phyloP scores from a whole-genome alignment of 202 grass and related monocot species.

The Setaria viridis region DNA sequence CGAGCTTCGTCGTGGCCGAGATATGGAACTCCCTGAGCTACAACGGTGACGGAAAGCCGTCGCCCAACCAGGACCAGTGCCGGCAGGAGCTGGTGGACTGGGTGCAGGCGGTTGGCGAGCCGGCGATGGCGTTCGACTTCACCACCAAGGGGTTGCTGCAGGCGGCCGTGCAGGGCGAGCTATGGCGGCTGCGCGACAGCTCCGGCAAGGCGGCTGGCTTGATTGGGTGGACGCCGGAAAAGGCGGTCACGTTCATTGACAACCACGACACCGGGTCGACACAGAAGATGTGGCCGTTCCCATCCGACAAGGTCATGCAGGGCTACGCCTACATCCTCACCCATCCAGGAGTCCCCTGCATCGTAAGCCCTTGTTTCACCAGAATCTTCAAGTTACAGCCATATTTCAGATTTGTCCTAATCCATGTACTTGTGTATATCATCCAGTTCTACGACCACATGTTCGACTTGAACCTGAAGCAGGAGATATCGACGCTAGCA shows the following conservation, averaged over 20 bases:
- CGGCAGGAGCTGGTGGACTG: slow-evolving; percentile 52
- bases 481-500: slow-evolving; percentile 49
- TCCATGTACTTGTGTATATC: too few species aligned
- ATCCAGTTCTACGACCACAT: slow-evolving; percentile 72
- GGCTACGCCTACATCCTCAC: slow-evolving; percentile 89
- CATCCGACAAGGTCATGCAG: slow-evolving; percentile 80
- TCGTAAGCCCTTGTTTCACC: slow-evolving; percentile 13
- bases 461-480: slow-evolving; percentile 66
- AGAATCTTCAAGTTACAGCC: too few species aligned
- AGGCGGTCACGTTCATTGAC: slow-evolving; percentile 58
- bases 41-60: slow-evolving; percentile 63
- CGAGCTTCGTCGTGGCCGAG: slow-evolving; percentile 76
- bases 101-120: slow-evolving; percentile 15
- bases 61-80: slow-evolving; percentile 49
- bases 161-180: slow-evolving; percentile 51
- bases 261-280: slow-evolving; percentile 67
- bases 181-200: slow-evolving; percentile 60
- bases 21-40: slow-evolving; percentile 76
- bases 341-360: slow-evolving; percentile 51
- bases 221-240: slow-evolving; percentile 60
- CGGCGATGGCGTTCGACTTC: slow-evolving; percentile 62
- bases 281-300: slow-evolving; percentile 66
- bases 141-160: slow-evolving; percentile 59
- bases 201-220: slow-evolving; percentile 55
- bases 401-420: too few species aligned